Evolutionary conservation across 805 yeast species (phyloP), one percentile per base, ranked within the genome.

Genomic region (Kodamaea kaohsiungensis): DNA sequence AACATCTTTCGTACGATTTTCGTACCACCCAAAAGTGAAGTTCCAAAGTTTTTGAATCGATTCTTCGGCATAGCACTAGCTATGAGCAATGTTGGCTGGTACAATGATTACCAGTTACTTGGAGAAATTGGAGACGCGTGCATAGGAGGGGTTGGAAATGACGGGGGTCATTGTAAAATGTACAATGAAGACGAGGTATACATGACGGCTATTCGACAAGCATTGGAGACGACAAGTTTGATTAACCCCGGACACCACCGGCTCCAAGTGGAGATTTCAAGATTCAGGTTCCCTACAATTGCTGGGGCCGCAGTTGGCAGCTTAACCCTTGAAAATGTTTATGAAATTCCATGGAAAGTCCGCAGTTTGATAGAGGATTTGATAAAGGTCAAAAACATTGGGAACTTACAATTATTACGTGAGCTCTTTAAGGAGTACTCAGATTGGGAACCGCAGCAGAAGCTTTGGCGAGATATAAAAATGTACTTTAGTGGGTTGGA

Each of bases 341-440:
- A 62, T 54, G 62, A 64, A 40, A 47, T 76, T 18, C 78, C 80
- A 2, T 75, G 79, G 79, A 66, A 66, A 48, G 56, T 72, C 6
- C 65, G 79, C 22, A 72, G 72, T n/a, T 56, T 74, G 39, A 45
- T 76, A 10, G 66, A 75, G 39, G 77, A 75, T 49, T 60, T 76
- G 40, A 53, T 68, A 16, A 57, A 61, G 30, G 60, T 72, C 16
- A 68, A 69, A 51, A 70, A 75, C 56, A 65, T 76, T 10, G 58
- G 59, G 7, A 66, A 64, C 53, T 43, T 57, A 37, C 42, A 51
- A 15, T 58, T 75, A 16, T 51, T 74, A 2, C 51, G 52, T 13
- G 63, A 65, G 15, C 60, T 75, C 37, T 43, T 71, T 10, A 22
- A 22, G 12, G 67, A 66, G 33, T 50, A 43, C 27, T 9, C 38